Evolutionary conservation across 2,329 filamentous ascomycete species (phyloP).

Genomic region (Ophiostoma quercus): DNA sequence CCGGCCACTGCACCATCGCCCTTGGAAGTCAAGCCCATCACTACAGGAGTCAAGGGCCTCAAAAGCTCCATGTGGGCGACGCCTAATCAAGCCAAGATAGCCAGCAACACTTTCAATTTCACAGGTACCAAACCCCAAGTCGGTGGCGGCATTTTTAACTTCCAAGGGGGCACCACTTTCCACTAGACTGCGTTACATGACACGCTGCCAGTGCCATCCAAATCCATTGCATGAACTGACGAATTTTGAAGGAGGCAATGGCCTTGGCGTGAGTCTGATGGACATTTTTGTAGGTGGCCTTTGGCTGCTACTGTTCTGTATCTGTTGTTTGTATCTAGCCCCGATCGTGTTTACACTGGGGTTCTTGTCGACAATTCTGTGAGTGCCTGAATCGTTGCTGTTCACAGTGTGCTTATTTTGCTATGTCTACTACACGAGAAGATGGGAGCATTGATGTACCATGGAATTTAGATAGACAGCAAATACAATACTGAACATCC

Average conservation of each 20-base stretch:
- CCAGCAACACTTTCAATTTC: slow-evolving; percentile 17
- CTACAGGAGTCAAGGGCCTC: neutral
- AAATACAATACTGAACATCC: too few relatives aligned
- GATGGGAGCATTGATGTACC: neutral
- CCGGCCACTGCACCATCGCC: neutral
- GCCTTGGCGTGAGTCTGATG: neutral
- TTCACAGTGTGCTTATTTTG: neutral
- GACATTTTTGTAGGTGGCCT: neutral
- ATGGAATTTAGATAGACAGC: neutral
- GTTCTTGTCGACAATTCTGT: neutral
- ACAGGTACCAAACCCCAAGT: slow-evolving; percentile 19
- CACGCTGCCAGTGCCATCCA: neutral
- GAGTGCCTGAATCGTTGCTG: neutral
- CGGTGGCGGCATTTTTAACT: neutral
- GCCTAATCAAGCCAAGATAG: neutral
- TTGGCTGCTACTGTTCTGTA: neutral
- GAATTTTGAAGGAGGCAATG: neutral
- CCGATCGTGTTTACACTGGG: neutral
- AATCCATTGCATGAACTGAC: neutral
- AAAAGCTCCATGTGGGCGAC: slow-evolving; percentile 24
- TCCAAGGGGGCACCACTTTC: neutral
- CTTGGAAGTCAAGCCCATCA: neutral
- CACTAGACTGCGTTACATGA: neutral
- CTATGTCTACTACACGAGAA: neutral
- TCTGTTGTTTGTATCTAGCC: neutral